phyloP scores from a whole-genome alignment of 495 filamentous ascomycete species.

The Entonaema liquescens region DNA sequence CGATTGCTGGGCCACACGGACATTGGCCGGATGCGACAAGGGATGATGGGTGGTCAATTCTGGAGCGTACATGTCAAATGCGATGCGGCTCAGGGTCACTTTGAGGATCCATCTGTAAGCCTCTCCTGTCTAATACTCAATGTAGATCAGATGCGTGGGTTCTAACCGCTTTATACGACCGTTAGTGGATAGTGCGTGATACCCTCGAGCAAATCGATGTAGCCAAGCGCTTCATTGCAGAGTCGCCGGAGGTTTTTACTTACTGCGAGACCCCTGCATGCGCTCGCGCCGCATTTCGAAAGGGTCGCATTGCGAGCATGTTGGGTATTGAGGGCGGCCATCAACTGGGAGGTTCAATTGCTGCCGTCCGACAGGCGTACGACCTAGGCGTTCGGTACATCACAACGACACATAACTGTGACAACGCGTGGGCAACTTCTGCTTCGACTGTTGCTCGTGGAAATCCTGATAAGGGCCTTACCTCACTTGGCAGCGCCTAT shows the following conservation, averaged over 20 bases:
- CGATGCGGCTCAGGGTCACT: slow-evolving; percentile 19
- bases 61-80: slow-evolving; percentile 47
- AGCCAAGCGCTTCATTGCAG: neutral
- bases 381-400: neutral
- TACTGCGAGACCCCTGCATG: neutral
- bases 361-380: neutral
- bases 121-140: neutral
- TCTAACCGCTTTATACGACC: neutral
- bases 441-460: neutral
- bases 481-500: slow-evolving; percentile 24
- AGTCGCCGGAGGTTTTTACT: neutral
- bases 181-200: neutral
- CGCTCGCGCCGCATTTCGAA: neutral
- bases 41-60: slow-evolving; percentile 46
- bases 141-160: neutral
- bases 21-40: slow-evolving; percentile 34
- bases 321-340: neutral
- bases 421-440: neutral
- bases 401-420: neutral
- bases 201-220: neutral
- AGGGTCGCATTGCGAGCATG: neutral
- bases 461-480: slow-evolving; percentile 23
- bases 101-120: slow-evolving; percentile 38
- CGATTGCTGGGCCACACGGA: slow-evolving; percentile 38
- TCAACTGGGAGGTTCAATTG: neutral